Conservation (phyloP, 164 flowering plant species). For the Stephania cephalantha region DNA sequence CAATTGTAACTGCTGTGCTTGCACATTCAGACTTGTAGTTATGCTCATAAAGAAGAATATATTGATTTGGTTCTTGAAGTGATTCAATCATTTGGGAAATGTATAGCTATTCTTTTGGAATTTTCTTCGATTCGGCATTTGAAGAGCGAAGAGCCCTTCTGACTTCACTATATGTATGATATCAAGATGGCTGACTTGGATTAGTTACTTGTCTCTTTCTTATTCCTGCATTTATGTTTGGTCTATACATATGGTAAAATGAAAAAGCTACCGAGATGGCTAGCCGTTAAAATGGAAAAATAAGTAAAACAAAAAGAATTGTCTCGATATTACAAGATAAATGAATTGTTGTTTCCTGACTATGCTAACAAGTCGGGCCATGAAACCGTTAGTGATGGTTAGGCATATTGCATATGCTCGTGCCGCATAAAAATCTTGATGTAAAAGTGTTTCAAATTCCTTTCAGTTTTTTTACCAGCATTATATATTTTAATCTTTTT, state of each 20-base stretch:
- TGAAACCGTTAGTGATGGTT: not conserved
- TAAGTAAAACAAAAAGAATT: not conserved
- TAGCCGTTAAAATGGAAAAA: not conserved
- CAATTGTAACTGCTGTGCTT: not conserved
- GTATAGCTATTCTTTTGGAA: not conserved
- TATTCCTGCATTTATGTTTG: not conserved
- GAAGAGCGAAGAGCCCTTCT: not conserved
- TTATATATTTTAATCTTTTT: not conserved
- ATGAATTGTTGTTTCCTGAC: not conserved
- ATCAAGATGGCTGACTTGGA: not conserved
- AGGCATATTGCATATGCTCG: not conserved
- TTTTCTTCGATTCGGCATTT: not conserved
- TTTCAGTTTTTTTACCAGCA: not conserved
- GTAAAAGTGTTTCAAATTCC: not conserved
- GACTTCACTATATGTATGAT: not conserved
- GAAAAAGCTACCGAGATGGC: not conserved
- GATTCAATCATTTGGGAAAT: not conserved
- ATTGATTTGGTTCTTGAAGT: not conserved
- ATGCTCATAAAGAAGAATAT: not conserved
- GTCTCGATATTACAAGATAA: not conserved
- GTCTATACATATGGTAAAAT: not conserved
- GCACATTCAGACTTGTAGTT: not conserved
- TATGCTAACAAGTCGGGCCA: not conserved
- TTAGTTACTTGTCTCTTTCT: not conserved
- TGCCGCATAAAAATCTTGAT: not conserved